Conservation (phyloP, 2,329 filamentous ascomycete species). For the Xylariaceae sp. region DNA sequence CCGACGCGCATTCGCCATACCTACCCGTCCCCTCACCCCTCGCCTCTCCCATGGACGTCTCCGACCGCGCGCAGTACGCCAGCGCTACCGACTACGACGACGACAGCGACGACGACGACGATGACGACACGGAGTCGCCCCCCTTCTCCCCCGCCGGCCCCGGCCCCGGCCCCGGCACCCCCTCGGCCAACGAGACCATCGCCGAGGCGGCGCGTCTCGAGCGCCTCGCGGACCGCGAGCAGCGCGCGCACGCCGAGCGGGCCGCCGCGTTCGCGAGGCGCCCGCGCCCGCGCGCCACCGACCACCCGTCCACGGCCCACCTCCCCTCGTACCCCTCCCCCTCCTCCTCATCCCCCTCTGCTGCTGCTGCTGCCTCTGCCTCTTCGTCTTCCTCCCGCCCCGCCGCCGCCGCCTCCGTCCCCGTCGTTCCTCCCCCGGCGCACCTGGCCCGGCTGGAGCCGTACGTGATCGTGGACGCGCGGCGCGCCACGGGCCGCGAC, state of each 20-base stretch:
- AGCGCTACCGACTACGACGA: neutral
- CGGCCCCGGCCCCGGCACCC: neutral
- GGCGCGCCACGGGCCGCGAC: constrained; percentile 70
- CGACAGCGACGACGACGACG: neutral
- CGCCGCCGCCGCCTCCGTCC: constrained; percentile 43
- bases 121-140: neutral
- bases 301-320: constrained; percentile 49
- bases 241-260: constrained; percentile 43
- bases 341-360: too few species aligned
- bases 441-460: constrained; percentile 53
- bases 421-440: constrained; percentile 47
- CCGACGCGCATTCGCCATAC: too few species aligned
- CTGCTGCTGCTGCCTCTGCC: constrained; percentile 49
- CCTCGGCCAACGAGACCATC: constrained; percentile 35
- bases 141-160: neutral
- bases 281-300: constrained; percentile 37
- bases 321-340: too few species aligned
- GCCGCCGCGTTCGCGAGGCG: constrained; percentile 48
- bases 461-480: constrained; percentile 68
- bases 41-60: neutral
- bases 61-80: neutral
- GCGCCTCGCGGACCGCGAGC: constrained; percentile 9
- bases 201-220: constrained; percentile 13
- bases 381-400: constrained; percentile 47
- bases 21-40: constrained; percentile 6